These are phyloP conservation scores for Lactarius evosmus DNA, from an alignment of 768 basidiomycete genomes.

Conservation along the genomic window DNA sequence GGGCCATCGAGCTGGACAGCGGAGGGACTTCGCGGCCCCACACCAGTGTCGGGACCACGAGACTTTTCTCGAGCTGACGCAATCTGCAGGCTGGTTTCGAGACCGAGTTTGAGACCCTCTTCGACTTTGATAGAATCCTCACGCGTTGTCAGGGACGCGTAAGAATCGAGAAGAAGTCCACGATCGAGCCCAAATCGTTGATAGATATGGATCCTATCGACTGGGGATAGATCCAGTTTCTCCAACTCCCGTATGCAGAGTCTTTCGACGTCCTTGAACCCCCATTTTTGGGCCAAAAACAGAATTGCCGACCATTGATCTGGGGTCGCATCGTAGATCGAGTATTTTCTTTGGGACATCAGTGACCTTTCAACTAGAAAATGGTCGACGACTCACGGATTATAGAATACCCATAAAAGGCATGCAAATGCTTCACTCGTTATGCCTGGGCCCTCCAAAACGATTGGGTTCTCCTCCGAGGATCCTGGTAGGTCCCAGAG, in stretches of 20 bases:
- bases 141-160: conserved; percentile 38
- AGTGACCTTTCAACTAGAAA: conserved; percentile 1
- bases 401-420: conserved; percentile 38
- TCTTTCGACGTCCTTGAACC: conserved; percentile 40
- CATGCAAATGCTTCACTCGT: conserved; percentile 32
- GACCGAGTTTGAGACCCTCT: conserved; percentile 44
- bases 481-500: conserved; percentile 32
- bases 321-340: conserved; percentile 39
- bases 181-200: conserved; percentile 37
- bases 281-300: conserved; percentile 40
- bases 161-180: conserved; percentile 38
- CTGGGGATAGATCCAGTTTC: conserved; percentile 36
- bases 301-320: conserved; percentile 45
- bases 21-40: conserved; percentile 7
- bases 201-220: conserved; percentile 41
- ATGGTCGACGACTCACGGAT: conserved; percentile 32
- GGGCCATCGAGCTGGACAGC: conserved; percentile 10
- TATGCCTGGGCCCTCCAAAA: conserved; percentile 33
- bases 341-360: conserved; percentile 35
- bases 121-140: conserved; percentile 37
- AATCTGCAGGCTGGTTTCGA: conserved; percentile 38
- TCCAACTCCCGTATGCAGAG: conserved; percentile 42
- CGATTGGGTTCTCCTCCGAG: conserved; percentile 33
- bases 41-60: conserved; percentile 16
- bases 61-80: conserved; percentile 40